A percentile compares a stretch with the other conserved stretches of the same genome.
Conservation (phyloP, 805 yeast species). For the Candida ficus region DNA sequence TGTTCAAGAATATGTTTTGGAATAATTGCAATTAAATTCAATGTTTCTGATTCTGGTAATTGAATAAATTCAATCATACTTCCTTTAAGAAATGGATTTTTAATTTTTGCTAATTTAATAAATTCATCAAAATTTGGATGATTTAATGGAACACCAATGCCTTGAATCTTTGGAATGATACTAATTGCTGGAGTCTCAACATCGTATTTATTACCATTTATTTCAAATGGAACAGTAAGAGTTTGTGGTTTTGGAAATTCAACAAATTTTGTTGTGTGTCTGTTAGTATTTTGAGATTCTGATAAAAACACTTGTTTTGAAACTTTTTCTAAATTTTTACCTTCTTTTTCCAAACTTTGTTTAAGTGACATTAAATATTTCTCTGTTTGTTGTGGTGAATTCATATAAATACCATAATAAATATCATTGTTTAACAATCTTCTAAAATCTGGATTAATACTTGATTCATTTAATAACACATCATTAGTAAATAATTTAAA, state of each 20-base stretch:
- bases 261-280: slow-evolving; percentile 1
- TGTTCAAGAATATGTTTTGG: slow-evolving; percentile 20
- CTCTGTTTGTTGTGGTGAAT: slow-evolving; percentile 10
- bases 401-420: slow-evolving; percentile 14
- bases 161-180: slow-evolving; percentile 13
- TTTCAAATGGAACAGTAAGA: slow-evolving; percentile 9
- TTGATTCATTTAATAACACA: slow-evolving; percentile 1
- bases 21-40: slow-evolving; percentile 13
- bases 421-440: slow-evolving; percentile 19
- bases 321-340: background rate
- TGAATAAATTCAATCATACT: background rate
- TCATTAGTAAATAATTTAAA: slow-evolving; percentile 16
- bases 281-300: background rate
- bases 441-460: slow-evolving; percentile 13
- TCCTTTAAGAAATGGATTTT: slow-evolving; percentile 8
- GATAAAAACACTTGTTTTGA: slow-evolving; percentile 1
- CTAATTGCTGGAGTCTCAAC: slow-evolving; percentile 15
- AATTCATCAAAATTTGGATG: slow-evolving; percentile 10
- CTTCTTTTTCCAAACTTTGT: background rate
- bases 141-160: slow-evolving; percentile 16
- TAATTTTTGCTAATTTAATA: background rate
- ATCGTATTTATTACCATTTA: slow-evolving; percentile 3
- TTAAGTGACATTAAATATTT: background rate
- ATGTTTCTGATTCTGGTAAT: slow-evolving; percentile 5
- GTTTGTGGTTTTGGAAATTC: slow-evolving; percentile 3